A percentile compares a stretch with the other conserved stretches of the same genome.
These are phyloP conservation scores for Hyaloscypha hepaticicola DNA, from an alignment of 495 filamentous ascomycete species.

Conservation along the genomic window DNA sequence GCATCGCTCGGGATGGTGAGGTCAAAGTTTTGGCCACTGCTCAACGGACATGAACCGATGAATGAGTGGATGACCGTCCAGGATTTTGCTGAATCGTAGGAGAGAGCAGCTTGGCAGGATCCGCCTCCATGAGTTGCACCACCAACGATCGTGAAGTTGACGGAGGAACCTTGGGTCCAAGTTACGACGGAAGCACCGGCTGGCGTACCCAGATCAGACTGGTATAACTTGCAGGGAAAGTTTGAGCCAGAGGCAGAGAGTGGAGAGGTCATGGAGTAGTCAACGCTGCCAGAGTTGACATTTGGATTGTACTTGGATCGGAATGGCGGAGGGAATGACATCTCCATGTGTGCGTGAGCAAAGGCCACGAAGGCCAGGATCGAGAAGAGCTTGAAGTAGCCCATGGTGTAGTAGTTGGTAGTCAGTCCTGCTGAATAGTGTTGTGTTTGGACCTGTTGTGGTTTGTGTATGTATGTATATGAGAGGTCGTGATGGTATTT, in stretches of 20 bases:
- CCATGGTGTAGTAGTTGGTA: constrained; percentile 11
- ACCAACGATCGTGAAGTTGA: constrained; percentile 59
- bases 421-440: constrained; percentile 12
- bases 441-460: background rate
- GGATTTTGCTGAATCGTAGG: constrained; percentile 58
- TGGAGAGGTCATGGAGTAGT: constrained; percentile 58
- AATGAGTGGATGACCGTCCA: constrained; percentile 67
- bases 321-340: constrained; percentile 56
- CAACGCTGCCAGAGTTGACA: constrained; percentile 39
- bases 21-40: constrained; percentile 45
- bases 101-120: constrained; percentile 62
- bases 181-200: constrained; percentile 46
- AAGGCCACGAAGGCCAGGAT: constrained; percentile 38
- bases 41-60: constrained; percentile 58
- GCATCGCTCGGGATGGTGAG: constrained; percentile 65
- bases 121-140: constrained; percentile 62
- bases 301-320: constrained; percentile 52
- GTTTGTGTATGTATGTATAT: background rate
- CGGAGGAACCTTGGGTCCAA: constrained; percentile 53
- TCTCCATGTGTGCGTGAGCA: constrained; percentile 57
- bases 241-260: constrained; percentile 39
- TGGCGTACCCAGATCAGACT: constrained; percentile 44
- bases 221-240: constrained; percentile 70
- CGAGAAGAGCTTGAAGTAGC: constrained; percentile 9
- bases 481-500: background rate